Evolutionary conservation across 192 early-diverging fungal genomes (phyloP).

Genomic region (Pilaira anomala): DNA sequence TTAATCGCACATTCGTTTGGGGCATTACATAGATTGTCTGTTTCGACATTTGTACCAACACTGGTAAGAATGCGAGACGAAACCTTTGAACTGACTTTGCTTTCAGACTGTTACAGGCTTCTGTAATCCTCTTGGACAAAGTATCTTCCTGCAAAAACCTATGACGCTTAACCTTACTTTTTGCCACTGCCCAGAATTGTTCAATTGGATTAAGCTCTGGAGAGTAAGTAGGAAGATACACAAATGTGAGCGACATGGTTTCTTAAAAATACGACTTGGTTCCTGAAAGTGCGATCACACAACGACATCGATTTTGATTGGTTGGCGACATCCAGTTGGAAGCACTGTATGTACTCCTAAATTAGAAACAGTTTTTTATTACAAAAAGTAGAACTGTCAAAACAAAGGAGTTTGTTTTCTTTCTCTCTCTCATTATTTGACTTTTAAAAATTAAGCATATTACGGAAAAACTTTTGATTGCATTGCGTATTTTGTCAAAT

Average conservation of each 20-base stretch:
- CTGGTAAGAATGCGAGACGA: constrained; percentile 15
- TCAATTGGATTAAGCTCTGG: constrained; percentile 4
- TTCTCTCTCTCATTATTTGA: too few species aligned
- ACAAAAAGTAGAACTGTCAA: too few species aligned
- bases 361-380: too few species aligned
- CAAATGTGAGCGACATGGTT: too few species aligned
- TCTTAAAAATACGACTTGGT: not conserved
- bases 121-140: constrained; percentile 17
- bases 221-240: constrained; percentile 10
- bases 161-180: constrained; percentile 19
- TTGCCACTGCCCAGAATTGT: constrained; percentile 21
- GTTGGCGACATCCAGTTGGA: not conserved
- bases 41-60: constrained; percentile 15
- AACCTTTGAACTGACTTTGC: constrained; percentile 17
- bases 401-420: too few species aligned
- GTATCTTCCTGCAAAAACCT: constrained; percentile 18
- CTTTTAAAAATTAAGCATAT: too few species aligned
- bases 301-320: constrained; percentile 3
- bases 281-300: not conserved
- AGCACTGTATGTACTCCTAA: too few species aligned
- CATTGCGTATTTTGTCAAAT: too few species aligned
- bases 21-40: constrained; percentile 13
- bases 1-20: constrained; percentile 13
- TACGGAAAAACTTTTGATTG: too few species aligned
- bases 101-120: constrained; percentile 15